phyloP scores from a whole-genome alignment of 768 basidiomycete genomes.

The Auriscalpium orientale region DNA sequence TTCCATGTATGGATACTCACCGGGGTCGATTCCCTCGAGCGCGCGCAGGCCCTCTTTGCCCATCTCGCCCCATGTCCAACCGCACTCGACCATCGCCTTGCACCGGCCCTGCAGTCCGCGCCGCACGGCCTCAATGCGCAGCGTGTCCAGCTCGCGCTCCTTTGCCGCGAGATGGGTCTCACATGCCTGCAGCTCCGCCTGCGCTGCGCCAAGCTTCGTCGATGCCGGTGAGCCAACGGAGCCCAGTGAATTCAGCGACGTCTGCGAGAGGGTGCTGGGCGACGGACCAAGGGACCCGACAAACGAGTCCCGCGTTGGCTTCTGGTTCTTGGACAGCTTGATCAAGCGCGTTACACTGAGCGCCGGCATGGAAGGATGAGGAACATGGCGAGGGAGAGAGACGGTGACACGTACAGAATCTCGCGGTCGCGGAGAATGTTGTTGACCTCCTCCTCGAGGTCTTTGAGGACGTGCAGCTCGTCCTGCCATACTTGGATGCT shows the following conservation, averaged over 20 bases:
- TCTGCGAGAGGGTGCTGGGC: conserved; percentile 27
- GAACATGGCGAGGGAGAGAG: neutral
- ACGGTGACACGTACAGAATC: conserved; percentile 50
- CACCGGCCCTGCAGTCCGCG: conserved; percentile 59
- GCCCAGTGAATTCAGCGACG: conserved; percentile 14
- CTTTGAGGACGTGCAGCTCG: conserved; percentile 50
- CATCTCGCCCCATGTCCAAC: conserved; percentile 58
- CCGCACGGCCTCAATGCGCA: conserved; percentile 47
- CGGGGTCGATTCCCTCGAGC: conserved; percentile 22
- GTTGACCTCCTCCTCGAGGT: conserved; percentile 64
- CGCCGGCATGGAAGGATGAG: neutral
- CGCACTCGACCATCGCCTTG: conserved; percentile 61
- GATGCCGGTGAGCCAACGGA: neutral
- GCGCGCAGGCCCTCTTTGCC: conserved; percentile 55
- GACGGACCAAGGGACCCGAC: conserved; percentile 33
- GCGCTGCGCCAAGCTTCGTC: conserved; percentile 55
- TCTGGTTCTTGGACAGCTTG: conserved; percentile 61
- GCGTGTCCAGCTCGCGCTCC: conserved; percentile 52
- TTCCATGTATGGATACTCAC: neutral
- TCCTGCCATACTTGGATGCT: conserved; percentile 63
- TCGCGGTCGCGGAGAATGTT: conserved; percentile 70
- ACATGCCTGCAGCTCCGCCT: conserved; percentile 76
- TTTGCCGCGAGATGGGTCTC: conserved; percentile 65
- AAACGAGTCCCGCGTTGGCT: conserved; percentile 32
- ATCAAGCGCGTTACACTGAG: conserved; percentile 69